Evolutionary conservation across 2,329 filamentous ascomycete species (phyloP), one percentile per base, ranked within the genome.

Genomic region (Aspergillus novofumigatus): DNA sequence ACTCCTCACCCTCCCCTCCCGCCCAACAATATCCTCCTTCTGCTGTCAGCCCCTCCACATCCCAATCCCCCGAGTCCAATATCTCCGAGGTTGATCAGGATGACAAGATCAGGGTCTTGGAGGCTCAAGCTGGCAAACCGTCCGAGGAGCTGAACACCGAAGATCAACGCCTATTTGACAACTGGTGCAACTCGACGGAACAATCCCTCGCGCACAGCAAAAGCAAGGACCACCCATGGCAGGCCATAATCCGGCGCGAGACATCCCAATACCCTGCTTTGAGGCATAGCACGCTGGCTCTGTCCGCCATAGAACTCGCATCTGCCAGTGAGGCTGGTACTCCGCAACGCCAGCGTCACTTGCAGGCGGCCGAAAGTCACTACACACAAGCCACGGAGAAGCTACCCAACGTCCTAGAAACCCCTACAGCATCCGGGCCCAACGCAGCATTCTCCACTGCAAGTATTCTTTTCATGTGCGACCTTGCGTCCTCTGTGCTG

Each of bases 171-270:
- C 38, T 45, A 4, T 14, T 45, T 3, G 23, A 47, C 3, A 42
- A 56, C n/a, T 59, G 57, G 57, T 29, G 23, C 28, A 20, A 26
- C 10, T 35, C 45, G 1, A 56, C 57, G 1, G 45, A 53, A 10
- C 50, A 21, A 20, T 56, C 57, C 3, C 20, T 59, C 41, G 29
- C 45, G 1, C 50, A 42, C 6, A 23, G 28, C n/a, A 45, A 55
- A 11, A 56, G 48, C 29, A 56, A 53, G 29, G 57, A 53, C 26
- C 47, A 26, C 11, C 38, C 51, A 45, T 59, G 58, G 58, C 55
- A 51, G 48, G 29, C 42, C 7, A 23, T 49, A n/a, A 51, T 59
- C 3, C 48, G 38, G 3, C 58, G 55, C n/a, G 49, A 59, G 17
- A 21, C 54, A n/a, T 17, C 47, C 25, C 1, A 17, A 3, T n/a